Base-by-base conservation (phyloP, 2,329 filamentous ascomycete genomes). In the Stagonosporopsis rhizophila region DNA sequence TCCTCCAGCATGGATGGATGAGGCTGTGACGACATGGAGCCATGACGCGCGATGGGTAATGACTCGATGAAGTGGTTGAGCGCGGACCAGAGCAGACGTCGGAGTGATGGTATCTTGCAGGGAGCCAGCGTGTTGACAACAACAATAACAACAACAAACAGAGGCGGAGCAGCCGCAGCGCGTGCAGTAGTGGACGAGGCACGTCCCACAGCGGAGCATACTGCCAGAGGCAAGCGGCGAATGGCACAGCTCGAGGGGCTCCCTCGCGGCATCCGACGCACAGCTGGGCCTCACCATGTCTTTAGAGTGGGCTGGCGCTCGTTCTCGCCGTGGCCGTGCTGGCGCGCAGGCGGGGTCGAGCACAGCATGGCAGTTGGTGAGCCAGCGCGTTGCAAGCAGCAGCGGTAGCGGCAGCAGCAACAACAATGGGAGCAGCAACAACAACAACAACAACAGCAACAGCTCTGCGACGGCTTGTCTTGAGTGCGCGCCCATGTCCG, bases 181-280 rank as follows among this genome's bases (percentile, higher is more conserved):
- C 39, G 58, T 64, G 61, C 60, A 62, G 62, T 60, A 65, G 58
- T 52, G 46, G 37, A 51, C 42, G 44, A 40, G 54, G 58, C 56
- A 46, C 37, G 67, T 58, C 58, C 61, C 63, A 61, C 60, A 57
- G 62, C 55, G 60, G 63, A 65, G 61, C 41, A 50, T 41, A 60
- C 37, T 49, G 56, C 35, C 55, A 58, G n/a, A 51, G 52, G 8
- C 35, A 39, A 20, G 58, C 52, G 65, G 60, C 67, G 68, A 71
- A 68, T 71, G 49, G 56, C 47, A 58, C 32, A 34, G 50, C 50
- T 48, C 35, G 51, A 52, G 35, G 37, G 41, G 52, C 30, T 58
- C 49, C 47, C 38, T 47, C 45, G 52, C 50, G 52, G 56, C 49
- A 45, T 22, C 44, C 20, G 58, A 55, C 46, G 65, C 58, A 61